Percentiles rank a stretch among this genome's conserved stretches.
These are phyloP conservation scores for Metarhizium album DNA, from an alignment of 2,329 filamentous ascomycete genomes.

Conservation along the genomic window DNA sequence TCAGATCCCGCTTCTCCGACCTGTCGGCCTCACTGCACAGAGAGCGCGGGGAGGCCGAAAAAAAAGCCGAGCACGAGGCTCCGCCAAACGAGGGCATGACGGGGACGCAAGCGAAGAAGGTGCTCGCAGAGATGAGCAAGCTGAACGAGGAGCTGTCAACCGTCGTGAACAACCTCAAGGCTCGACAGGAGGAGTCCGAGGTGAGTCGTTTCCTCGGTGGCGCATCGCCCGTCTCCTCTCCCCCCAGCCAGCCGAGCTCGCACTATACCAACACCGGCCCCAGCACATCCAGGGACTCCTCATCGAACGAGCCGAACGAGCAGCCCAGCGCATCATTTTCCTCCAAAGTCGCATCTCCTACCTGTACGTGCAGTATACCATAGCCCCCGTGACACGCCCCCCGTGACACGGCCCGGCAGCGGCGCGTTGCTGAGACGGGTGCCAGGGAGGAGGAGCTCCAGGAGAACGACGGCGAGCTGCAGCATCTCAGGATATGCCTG, in stretches of 20 bases:
- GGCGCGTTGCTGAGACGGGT: not conserved
- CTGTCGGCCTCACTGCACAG: slow-evolving; percentile 25
- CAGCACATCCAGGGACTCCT: slow-evolving; percentile 54
- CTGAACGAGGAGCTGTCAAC: slow-evolving; percentile 39
- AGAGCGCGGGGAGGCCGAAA: slow-evolving; percentile 18
- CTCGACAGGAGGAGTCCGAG: slow-evolving; percentile 49
- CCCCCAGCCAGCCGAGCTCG: not conserved
- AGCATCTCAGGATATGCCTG: slow-evolving; percentile 50
- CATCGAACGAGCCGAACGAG: slow-evolving; percentile 44
- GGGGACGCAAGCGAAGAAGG: slow-evolving; percentile 24
- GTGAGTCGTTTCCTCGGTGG: slow-evolving; percentile 24
- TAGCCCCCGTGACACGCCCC: not conserved
- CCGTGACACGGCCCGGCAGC: not conserved
- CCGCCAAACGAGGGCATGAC: slow-evolving; percentile 21
- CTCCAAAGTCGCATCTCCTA: slow-evolving; percentile 48
- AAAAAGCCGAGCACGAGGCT: slow-evolving; percentile 16
- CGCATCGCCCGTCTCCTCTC: not conserved
- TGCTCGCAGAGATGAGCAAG: slow-evolving; percentile 25
- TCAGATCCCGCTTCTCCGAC: slow-evolving; percentile 29
- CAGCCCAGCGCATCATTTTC: slow-evolving; percentile 47
- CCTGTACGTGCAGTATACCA: slow-evolving; percentile 38
- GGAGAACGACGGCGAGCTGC: slow-evolving; percentile 48
- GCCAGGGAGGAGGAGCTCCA: slow-evolving; percentile 43
- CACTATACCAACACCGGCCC: not conserved
- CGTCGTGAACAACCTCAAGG: slow-evolving; percentile 39